phyloP scores from a whole-genome alignment of 1,139 yeast genomes.

The Debaryomycetaceae sp. region DNA sequence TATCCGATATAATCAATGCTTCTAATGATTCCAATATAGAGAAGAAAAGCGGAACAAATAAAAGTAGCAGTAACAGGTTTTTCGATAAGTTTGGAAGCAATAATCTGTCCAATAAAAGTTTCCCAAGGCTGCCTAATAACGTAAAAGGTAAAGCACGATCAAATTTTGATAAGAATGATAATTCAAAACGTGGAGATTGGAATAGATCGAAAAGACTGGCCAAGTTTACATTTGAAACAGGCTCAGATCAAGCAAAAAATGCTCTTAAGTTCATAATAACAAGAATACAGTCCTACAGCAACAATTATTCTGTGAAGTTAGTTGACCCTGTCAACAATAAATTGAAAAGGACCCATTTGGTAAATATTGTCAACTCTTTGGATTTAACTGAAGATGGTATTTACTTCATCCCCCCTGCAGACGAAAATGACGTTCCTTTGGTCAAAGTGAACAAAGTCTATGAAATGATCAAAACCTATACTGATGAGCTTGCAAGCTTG shows the following conservation, averaged over 20 bases:
- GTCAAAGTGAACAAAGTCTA: conserved; percentile 23
- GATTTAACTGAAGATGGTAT: conserved; percentile 32
- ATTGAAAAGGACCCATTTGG: conserved; percentile 22
- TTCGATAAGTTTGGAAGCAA: background rate
- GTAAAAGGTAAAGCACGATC: background rate
- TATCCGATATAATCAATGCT: background rate
- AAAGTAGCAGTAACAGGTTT: background rate
- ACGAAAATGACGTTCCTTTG: conserved; percentile 23
- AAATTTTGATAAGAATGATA: conserved; percentile 1
- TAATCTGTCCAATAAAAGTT: background rate
- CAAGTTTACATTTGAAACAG: conserved; percentile 17
- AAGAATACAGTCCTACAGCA: conserved; percentile 20
- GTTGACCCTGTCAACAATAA: conserved; percentile 23
- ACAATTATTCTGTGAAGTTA: conserved; percentile 24
- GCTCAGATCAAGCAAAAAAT: conserved; percentile 21
- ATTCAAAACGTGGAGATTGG: conserved; percentile 3
- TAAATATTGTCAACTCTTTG: conserved; percentile 26
- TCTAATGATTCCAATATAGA: background rate
- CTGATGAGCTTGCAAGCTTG: conserved; percentile 29
- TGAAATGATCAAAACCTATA: conserved; percentile 34
- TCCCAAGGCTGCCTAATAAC: background rate
- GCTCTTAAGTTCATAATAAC: conserved; percentile 31
- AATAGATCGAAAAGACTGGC: conserved; percentile 6
- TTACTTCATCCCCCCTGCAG: conserved; percentile 19
- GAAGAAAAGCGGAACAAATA: background rate